phyloP scores from a whole-genome alignment of 2,329 filamentous ascomycete genomes.

The Ophiocordyceps camponoti-rufipedis region DNA sequence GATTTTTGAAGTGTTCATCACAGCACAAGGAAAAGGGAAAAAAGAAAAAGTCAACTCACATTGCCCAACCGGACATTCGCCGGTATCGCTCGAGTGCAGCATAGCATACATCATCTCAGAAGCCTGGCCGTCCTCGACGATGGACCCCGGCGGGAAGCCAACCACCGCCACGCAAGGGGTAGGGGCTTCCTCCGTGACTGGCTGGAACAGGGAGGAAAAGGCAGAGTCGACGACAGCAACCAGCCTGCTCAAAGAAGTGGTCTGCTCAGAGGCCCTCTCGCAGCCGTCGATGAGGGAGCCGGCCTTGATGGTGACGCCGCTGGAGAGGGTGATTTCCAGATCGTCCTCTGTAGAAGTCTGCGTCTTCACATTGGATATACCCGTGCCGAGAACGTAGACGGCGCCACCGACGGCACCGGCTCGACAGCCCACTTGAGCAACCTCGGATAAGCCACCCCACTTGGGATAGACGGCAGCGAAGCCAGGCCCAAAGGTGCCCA shows the following conservation, averaged over 20 bases:
- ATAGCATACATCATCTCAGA: constrained; percentile 38
- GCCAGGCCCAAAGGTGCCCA: constrained; percentile 72
- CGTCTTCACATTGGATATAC: constrained; percentile 25
- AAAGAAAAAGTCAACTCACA: constrained; percentile 42
- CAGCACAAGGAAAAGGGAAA: constrained; percentile 26
- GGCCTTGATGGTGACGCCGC: constrained; percentile 37
- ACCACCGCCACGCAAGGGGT: constrained; percentile 56
- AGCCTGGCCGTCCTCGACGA: constrained; percentile 15
- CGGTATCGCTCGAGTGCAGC: constrained; percentile 75
- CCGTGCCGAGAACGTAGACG: constrained; percentile 70
- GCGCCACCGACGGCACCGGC: constrained; percentile 81
- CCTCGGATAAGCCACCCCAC: constrained; percentile 79
- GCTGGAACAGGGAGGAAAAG: constrained; percentile 48
- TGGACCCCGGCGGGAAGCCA: constrained; percentile 38
- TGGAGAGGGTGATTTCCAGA: constrained; percentile 33
- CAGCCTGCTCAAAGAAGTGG: constrained; percentile 32
- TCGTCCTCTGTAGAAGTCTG: constrained; percentile 7
- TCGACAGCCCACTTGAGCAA: constrained; percentile 80
- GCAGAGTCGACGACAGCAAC: constrained; percentile 53
- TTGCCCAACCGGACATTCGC: constrained; percentile 77
- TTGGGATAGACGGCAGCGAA: constrained; percentile 84
- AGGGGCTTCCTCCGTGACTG: constrained; percentile 55
- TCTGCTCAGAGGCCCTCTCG: constrained; percentile 10
- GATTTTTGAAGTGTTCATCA: constrained; percentile 76
- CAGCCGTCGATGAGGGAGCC: constrained; percentile 30